Evolutionary conservation across 169 alveolate species (phyloP).

Genomic region (Plasmodium gonderi): DNA sequence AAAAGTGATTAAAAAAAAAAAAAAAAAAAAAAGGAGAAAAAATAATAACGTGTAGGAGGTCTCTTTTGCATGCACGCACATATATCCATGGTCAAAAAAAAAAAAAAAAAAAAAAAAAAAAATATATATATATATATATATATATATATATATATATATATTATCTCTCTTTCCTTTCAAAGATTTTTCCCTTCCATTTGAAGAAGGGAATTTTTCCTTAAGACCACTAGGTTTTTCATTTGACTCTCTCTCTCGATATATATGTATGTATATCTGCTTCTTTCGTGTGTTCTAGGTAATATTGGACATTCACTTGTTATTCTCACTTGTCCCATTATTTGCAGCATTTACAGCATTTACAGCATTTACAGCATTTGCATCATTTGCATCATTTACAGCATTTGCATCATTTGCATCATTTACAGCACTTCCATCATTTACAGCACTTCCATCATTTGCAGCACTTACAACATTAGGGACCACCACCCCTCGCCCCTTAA

Average conservation of each 20-base stretch:
- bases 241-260: background rate
- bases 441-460: background rate
- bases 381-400: background rate
- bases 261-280: background rate
- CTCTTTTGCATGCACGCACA: no score
- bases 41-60: no score
- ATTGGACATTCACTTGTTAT: background rate
- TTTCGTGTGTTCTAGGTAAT: background rate
- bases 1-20: no score
- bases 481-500: background rate
- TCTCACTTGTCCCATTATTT: background rate
- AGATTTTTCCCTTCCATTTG: no score
- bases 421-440: background rate
- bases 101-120: no score
- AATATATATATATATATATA: no score
- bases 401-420: background rate
- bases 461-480: no score
- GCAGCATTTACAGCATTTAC: background rate
- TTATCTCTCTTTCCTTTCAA: no score
- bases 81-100: no score
- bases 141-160: no score
- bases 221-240: background rate
- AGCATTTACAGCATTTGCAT: background rate
- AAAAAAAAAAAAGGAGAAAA: no score
- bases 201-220: no score